Evolutionary conservation across 371 early-diverging fungal species (phyloP), one percentile per base, ranked within the genome.

Genomic region (Zancudomyces culisetae): DNA sequence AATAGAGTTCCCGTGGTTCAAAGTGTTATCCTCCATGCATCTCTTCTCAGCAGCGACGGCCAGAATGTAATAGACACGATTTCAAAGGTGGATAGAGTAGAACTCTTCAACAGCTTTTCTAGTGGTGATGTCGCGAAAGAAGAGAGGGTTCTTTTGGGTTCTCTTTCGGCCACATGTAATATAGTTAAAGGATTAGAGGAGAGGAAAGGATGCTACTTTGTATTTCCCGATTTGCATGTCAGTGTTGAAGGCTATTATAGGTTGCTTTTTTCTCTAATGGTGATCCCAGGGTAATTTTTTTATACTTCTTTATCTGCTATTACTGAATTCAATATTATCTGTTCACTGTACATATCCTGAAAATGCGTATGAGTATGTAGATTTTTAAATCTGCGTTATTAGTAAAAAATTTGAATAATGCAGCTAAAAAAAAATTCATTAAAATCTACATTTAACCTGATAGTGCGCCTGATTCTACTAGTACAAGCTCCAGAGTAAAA

Each of bases 221-320:
- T 22, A 8, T 52, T 52, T 22, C 53, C 53, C 2, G 53, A 52
- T 24, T 21, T 52, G 2, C 41, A 52, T 22, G 42, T 52, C 2
- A 27, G 53, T 13, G 27, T 46, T 12, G 47, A 46, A 45, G 53
- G 53, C 10, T 22, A 2, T 3, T 52, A 45, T 46, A 45, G 53
- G 42, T 21, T 52, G 12, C 23, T 28, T 41, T 52, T 52, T 24
- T 45, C 45, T 52, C 30, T 52, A 3, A 30, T 52, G 15, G 35
- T 27, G 3, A 52, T 52, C 21, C 53, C n/a, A 52, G 41, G 53
- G 53, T 45, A 45, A 10, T 4, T n/a, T n/a, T n/a, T n/a, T n/a
- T n/a, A n/a, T n/a, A n/a, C n/a, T n/a, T n/a, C n/a, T n/a, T n/a
- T n/a, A n/a, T n/a, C n/a, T n/a, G n/a, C n/a, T n/a, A n/a, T n/a